These are phyloP conservation scores for Epicoccum sorghinum DNA, from an alignment of 2,329 filamentous ascomycete species.

Conservation along the genomic window DNA sequence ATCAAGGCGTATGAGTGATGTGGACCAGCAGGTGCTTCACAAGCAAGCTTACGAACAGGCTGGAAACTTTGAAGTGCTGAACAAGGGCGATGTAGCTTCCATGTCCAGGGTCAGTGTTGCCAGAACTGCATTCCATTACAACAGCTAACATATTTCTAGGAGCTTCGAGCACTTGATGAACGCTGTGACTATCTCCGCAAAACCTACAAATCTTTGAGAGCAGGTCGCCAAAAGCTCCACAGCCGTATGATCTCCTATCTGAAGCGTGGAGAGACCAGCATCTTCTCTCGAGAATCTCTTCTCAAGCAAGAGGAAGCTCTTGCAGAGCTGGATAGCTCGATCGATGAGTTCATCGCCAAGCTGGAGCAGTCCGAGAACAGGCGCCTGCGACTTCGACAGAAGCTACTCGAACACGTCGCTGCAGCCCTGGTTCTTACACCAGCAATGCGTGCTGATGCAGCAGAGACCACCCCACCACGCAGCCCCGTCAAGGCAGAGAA, in stretches of 20 bases:
- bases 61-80: constrained; percentile 49
- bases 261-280: constrained; percentile 71
- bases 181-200: constrained; percentile 78
- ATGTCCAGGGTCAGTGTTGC: constrained; percentile 63
- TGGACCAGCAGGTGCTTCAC: constrained; percentile 46
- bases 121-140: neutral
- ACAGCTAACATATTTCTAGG: constrained; percentile 53
- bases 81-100: constrained; percentile 49
- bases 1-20: constrained; percentile 38
- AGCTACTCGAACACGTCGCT: constrained; percentile 80
- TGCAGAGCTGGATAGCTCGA: constrained; percentile 75
- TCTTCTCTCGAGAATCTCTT: constrained; percentile 75
- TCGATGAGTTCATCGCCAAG: constrained; percentile 81
- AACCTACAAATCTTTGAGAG: constrained; percentile 75
- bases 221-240: constrained; percentile 78
- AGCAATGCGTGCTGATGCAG: constrained; percentile 32
- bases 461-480: constrained; percentile 46
- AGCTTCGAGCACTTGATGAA: constrained; percentile 77
- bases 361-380: constrained; percentile 82
- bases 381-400: constrained; percentile 75
- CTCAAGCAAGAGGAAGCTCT: constrained; percentile 81
- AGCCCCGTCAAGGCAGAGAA: constrained; percentile 46
- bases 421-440: constrained; percentile 60
- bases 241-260: constrained; percentile 78
- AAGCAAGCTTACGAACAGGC: constrained; percentile 49